Percentiles rank a stretch among this genome's conserved stretches.
Conservation (phyloP, 805 yeast genomes). For the Babjeviella inositovora region DNA sequence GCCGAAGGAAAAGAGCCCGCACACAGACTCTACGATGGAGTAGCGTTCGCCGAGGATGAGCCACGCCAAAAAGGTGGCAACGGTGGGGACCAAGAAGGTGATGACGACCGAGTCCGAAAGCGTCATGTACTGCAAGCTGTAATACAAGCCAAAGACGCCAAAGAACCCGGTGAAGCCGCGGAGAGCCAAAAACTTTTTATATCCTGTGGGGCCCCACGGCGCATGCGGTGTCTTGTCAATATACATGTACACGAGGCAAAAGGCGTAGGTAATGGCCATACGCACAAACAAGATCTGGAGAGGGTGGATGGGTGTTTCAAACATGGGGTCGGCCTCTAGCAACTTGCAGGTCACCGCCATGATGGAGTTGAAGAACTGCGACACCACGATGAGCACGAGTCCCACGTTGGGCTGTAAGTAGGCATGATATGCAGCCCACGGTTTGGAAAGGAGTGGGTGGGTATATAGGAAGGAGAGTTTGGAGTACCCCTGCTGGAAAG, state of each 20-base stretch:
- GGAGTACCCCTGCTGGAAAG: too few species aligned
- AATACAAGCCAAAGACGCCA: constrained; percentile 72
- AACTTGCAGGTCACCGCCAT: constrained; percentile 68
- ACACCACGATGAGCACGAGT: constrained; percentile 32
- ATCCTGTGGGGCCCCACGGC: constrained; percentile 53
- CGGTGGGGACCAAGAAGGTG: constrained; percentile 62
- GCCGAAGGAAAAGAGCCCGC: constrained; percentile 47
- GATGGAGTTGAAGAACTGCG: constrained; percentile 61
- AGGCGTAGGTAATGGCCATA: constrained; percentile 54
- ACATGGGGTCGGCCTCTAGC: constrained; percentile 48
- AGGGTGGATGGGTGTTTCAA: constrained; percentile 51
- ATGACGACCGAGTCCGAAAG: constrained; percentile 74
- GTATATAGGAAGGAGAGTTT: too few species aligned
- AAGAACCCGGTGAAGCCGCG: constrained; percentile 66
- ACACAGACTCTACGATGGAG: constrained; percentile 48
- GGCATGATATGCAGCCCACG: too few species aligned
- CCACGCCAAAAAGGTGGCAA: constrained; percentile 65
- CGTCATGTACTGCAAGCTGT: constrained; percentile 54
- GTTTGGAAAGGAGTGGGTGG: too few species aligned
- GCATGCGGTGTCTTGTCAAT: constrained; percentile 35
- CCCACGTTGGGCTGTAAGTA: constrained; percentile 45
- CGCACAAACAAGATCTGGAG: constrained; percentile 64
- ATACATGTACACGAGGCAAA: constrained; percentile 41
- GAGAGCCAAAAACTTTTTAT: constrained; percentile 32
- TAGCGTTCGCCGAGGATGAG: constrained; percentile 48